Conservation (phyloP, 495 filamentous ascomycete species). For the Chlorociboria aeruginascens region DNA sequence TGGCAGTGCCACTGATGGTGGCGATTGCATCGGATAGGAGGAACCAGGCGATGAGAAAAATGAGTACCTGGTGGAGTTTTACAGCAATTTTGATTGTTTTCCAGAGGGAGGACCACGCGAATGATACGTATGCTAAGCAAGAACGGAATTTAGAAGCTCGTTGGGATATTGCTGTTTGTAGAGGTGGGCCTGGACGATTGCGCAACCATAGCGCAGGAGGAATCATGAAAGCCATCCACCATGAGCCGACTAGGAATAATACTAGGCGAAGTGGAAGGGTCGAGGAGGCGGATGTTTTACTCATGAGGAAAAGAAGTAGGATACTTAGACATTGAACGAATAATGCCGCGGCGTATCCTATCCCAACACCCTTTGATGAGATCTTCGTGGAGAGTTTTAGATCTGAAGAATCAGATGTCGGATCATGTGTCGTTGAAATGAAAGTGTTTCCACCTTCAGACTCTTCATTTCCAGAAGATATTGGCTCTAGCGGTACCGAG, state of each 20-base stretch:
- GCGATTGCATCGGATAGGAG: constrained; percentile 87
- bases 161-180: constrained; percentile 28
- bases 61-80: constrained; percentile 69
- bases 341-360: constrained; percentile 76
- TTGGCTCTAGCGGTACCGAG: constrained; percentile 7
- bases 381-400: constrained; percentile 70
- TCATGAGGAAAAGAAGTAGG: constrained; percentile 53
- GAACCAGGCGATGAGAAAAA: constrained; percentile 92
- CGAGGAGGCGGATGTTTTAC: constrained; percentile 39
- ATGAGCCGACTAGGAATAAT: constrained; percentile 73
- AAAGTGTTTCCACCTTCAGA: background rate
- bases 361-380: constrained; percentile 83
- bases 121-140: constrained; percentile 47
- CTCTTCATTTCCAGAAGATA: constrained; percentile 3
- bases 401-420: constrained; percentile 41
- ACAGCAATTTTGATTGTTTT: constrained; percentile 67
- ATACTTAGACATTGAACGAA: constrained; percentile 71
- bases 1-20: constrained; percentile 87
- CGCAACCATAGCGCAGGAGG: constrained; percentile 80
- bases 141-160: constrained; percentile 2
- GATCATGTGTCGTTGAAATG: constrained; percentile 20
- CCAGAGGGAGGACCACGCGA: constrained; percentile 76
- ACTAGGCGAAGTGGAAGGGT: constrained; percentile 71
- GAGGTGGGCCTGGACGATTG: constrained; percentile 77
- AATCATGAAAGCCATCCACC: constrained; percentile 92